Base-by-base conservation (phyloP, 2,329 filamentous ascomycete species). In the Aphanoascus verrucosus region DNA sequence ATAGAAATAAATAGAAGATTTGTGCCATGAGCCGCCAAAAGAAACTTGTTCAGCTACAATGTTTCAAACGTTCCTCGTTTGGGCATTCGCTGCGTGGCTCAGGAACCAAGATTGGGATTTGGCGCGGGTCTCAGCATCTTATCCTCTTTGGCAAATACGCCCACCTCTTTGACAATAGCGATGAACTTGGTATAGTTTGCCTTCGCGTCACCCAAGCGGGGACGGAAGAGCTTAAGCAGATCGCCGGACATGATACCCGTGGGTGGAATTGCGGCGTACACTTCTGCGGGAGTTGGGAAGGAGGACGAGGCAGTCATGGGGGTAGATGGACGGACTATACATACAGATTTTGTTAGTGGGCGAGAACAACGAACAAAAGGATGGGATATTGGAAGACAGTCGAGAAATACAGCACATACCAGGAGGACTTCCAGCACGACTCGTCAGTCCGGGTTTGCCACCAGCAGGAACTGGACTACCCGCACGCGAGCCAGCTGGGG, bases 401-500 rank as follows among this genome's bases (percentile, higher is more conserved):
- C 7, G 5, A 34, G 35, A 43, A 28, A 20, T 20, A 17, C 12
- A 23, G 52, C 23, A 52, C 49, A 12, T 46, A 58, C 56, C 55
- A 51, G 54, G 45, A 41, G 72, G 69, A 52, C 71, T 74, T 55
- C 65, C 68, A 23, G 69, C 68, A 52, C 69, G 69, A 53, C 68
- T 72, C 32, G 58, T 57, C 48, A 65, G 59, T n/a, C 48, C 38
- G 52, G 56, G 60, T 54, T 57, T 62, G 28, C 40, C 59, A 43
- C 17, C 17, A 55, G 63, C 57, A 55, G 63, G 15, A 53, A 64
- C 64, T 63, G 72, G 76, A 55, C 75, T 78, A 12, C 67, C 72
- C 45, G 70, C 70, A 52, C 76, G 71, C 28, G 74, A 78, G 40
- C 71, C 74, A 55, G 67, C 69, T 1, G 75, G 75, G 8, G 74